A percentile compares a stretch with the other conserved stretches of the same genome.
Evolutionary conservation across 2,329 filamentous ascomycete genomes (phyloP).

Genomic region (Xenoacremonium recifei): DNA sequence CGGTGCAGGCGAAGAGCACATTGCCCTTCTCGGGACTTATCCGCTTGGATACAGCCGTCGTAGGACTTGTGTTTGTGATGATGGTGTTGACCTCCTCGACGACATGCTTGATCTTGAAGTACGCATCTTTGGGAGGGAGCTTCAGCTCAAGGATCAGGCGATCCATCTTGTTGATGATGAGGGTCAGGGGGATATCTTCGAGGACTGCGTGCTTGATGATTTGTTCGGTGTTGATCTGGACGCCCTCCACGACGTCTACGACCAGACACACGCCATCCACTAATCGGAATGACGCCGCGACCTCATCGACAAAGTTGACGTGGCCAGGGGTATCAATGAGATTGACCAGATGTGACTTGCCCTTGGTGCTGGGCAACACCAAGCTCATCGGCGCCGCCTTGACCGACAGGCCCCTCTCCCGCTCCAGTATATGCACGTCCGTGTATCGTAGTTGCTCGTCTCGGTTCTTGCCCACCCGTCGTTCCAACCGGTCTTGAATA

Average conservation of each 20-base stretch:
- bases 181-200: conserved; percentile 81
- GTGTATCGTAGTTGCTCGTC: conserved; percentile 95
- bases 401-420: conserved; percentile 85
- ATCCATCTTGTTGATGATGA: conserved; percentile 98
- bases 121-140: conserved; percentile 89
- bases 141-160: conserved; percentile 91
- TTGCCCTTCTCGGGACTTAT: conserved; percentile 96
- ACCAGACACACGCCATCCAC: conserved; percentile 91
- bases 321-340: conserved; percentile 95
- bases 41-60: conserved; percentile 73
- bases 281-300: conserved; percentile 81
- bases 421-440: conserved; percentile 84
- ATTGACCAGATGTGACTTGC: conserved; percentile 94
- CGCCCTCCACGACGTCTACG: conserved; percentile 96
- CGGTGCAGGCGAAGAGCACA: conserved; percentile 91
- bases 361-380: conserved; percentile 81
- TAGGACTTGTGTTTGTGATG: conserved; percentile 84
- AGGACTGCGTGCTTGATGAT: conserved; percentile 95
- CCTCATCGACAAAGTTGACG: conserved; percentile 97
- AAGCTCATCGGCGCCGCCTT: conserved; percentile 95
- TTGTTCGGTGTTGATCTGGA: conserved; percentile 96
- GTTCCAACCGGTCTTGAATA: conserved; percentile 74
- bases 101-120: conserved; percentile 99
- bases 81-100: conserved; percentile 96
- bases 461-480: conserved; percentile 74